phyloP scores from a whole-genome alignment of 495 filamentous ascomycete genomes.

The Hyaloscypha bicolor region DNA sequence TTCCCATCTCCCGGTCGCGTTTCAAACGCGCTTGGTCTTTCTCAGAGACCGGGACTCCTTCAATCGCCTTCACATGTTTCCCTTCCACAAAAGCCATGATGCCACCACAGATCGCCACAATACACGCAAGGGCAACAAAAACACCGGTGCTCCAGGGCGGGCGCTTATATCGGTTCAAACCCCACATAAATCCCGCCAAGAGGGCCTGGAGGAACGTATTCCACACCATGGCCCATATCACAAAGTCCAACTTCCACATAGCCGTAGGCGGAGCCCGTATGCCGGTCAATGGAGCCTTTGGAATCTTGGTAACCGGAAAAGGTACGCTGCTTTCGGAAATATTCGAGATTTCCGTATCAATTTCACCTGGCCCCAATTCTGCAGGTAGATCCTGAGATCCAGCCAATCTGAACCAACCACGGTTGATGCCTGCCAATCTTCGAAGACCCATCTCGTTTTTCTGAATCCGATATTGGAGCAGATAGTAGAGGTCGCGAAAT shows the following conservation, averaged over 20 bases:
- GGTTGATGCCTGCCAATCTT: slow-evolving; percentile 66
- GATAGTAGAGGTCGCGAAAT: slow-evolving; percentile 75
- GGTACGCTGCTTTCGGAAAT: slow-evolving; percentile 49
- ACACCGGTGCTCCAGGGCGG: slow-evolving; percentile 38
- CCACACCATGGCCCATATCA: slow-evolving; percentile 70
- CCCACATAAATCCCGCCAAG: slow-evolving; percentile 81
- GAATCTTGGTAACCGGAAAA: slow-evolving; percentile 54
- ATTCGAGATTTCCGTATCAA: slow-evolving; percentile 40
- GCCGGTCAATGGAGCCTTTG: slow-evolving; percentile 62
- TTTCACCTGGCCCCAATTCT: slow-evolving; percentile 45
- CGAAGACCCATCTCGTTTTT: slow-evolving; percentile 56
- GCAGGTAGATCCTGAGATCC: slow-evolving; percentile 53
- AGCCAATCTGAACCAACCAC: slow-evolving; percentile 68
- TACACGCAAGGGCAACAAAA: slow-evolving; percentile 70
- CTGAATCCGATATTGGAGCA: slow-evolving; percentile 61
- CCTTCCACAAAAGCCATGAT: slow-evolving; percentile 68
- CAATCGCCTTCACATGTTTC: slow-evolving; percentile 64
- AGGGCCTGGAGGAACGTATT: slow-evolving; percentile 77
- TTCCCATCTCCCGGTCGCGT: slow-evolving; percentile 49
- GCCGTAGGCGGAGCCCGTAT: slow-evolving; percentile 63
- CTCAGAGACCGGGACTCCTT: slow-evolving; percentile 57
- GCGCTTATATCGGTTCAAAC: slow-evolving; percentile 65
- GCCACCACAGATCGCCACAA: slow-evolving; percentile 69
- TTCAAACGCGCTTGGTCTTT: slow-evolving; percentile 47
- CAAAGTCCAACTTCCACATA: slow-evolving; percentile 78